Evolutionary conservation across 2,329 filamentous ascomycete species (phyloP).

Genomic region (Botrytis deweyae): DNA sequence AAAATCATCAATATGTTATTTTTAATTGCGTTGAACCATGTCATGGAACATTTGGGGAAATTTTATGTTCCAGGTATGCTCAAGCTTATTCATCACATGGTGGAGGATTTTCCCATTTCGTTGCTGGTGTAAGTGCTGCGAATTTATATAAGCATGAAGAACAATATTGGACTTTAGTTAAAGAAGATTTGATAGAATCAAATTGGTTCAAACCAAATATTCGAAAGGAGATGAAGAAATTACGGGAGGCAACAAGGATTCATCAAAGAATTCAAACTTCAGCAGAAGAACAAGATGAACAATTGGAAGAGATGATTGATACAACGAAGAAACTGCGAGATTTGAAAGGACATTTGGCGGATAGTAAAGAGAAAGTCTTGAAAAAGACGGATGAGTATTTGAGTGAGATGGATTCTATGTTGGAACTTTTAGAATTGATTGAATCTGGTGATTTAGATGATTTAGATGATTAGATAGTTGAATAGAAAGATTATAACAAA

Average conservation of each 20-base stretch:
- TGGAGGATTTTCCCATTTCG: background rate
- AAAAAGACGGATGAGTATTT: background rate
- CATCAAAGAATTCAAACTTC: background rate
- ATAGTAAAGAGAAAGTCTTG: background rate
- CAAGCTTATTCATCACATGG: slow-evolving; percentile 2
- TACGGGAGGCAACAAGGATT: background rate
- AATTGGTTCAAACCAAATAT: background rate
- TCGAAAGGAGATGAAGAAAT: background rate
- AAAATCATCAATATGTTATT: background rate
- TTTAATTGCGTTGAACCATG: background rate
- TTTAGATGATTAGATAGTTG: background rate
- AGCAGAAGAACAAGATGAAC: background rate
- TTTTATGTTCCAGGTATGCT: slow-evolving; percentile 4
- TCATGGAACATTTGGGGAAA: slow-evolving; percentile 4
- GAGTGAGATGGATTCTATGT: background rate
- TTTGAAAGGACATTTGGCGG: background rate
- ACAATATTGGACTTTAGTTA: background rate
- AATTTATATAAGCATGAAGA: background rate
- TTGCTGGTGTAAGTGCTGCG: background rate
- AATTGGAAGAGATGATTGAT: background rate
- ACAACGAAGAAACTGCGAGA: background rate
- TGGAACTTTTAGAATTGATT: background rate
- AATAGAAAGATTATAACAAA: too few relatives aligned
- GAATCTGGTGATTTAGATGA: background rate
- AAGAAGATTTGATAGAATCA: background rate